Conservation (phyloP, 345 rosid species). For the Hypericum androsaemum region DNA sequence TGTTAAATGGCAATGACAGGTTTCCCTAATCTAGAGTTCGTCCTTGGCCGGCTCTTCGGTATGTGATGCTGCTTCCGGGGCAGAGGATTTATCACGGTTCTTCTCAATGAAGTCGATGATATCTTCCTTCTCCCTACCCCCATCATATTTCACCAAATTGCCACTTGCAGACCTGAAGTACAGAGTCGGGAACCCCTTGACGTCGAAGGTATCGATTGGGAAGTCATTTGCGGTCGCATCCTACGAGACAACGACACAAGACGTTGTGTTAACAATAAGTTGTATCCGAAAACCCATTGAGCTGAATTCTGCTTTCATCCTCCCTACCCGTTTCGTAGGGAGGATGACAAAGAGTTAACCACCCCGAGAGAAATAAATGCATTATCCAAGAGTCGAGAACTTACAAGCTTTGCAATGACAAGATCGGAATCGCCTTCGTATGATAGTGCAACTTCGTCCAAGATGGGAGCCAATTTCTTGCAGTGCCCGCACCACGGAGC, state of each 20-base stretch:
- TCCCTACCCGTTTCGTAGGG: no score
- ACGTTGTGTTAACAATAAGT: background rate
- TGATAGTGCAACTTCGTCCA: slow-evolving; percentile 83
- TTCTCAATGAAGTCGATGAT: slow-evolving; percentile 73
- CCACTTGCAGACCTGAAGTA: slow-evolving; percentile 73
- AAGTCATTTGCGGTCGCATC: slow-evolving; percentile 86
- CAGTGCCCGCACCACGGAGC: slow-evolving; percentile 99
- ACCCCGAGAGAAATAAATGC: no score
- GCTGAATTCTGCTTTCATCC: background rate
- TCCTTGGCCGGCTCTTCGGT: slow-evolving; percentile 18
- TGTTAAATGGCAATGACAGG: no score
- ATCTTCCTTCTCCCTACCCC: slow-evolving; percentile 71
- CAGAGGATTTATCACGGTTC: slow-evolving; percentile 43
- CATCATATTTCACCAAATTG: slow-evolving; percentile 49
- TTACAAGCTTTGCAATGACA: slow-evolving; percentile 75
- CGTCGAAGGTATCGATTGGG: slow-evolving; percentile 50
- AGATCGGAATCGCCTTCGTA: slow-evolving; percentile 50
- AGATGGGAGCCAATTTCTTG: slow-evolving; percentile 79
- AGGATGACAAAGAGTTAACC: no score
- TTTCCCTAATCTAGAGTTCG: background rate
- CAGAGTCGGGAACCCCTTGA: slow-evolving; percentile 75
- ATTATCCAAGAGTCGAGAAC: slow-evolving; percentile 3
- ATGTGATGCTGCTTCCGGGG: background rate
- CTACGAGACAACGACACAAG: slow-evolving; percentile 17
- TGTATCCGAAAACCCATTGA: background rate